Conservation (phyloP, 208 protist species). For the Wallacemonas rigidus region DNA sequence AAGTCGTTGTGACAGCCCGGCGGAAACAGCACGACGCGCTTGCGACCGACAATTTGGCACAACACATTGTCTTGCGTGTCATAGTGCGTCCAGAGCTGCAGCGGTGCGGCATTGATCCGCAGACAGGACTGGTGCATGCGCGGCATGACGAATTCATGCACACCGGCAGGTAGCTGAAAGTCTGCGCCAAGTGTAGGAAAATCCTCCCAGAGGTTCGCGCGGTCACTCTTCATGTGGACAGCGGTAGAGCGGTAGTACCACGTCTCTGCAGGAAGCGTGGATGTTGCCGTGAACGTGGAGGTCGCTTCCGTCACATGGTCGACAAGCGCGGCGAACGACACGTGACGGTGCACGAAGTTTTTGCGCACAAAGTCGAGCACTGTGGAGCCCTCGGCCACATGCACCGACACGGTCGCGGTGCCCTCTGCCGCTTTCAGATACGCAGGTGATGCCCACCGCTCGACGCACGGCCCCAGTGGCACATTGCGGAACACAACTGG, state of each 20-base stretch:
- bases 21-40: conserved; percentile 90
- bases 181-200: conserved; percentile 70
- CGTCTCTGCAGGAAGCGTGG: conserved; percentile 36
- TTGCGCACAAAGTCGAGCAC: conserved; percentile 91
- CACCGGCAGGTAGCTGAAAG: conserved; percentile 66
- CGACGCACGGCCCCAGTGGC: conserved; percentile 60
- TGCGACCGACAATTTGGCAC: conserved; percentile 88
- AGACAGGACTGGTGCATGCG: conserved; percentile 86
- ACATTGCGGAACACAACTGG: conserved; percentile 77
- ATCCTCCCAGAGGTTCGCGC: conserved; percentile 83
- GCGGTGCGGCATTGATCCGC: conserved; percentile 83
- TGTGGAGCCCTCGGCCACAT: conserved; percentile 55
- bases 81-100: conserved; percentile 95
- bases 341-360: conserved; percentile 87
- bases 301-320: conserved; percentile 51
- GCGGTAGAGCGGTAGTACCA: conserved; percentile 91
- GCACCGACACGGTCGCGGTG: conserved; percentile 70
- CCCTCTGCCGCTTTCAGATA: conserved; percentile 66
- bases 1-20: conserved; percentile 87
- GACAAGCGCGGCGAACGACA: conserved; percentile 71
- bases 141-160: conserved; percentile 46
- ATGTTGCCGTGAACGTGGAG: conserved; percentile 7
- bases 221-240: conserved; percentile 82
- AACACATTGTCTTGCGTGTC: conserved; percentile 95
- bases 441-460: conserved; percentile 42